Base-by-base conservation (phyloP, 306 rosid genomes). In the Elaeagnus macrophylla region DNA sequence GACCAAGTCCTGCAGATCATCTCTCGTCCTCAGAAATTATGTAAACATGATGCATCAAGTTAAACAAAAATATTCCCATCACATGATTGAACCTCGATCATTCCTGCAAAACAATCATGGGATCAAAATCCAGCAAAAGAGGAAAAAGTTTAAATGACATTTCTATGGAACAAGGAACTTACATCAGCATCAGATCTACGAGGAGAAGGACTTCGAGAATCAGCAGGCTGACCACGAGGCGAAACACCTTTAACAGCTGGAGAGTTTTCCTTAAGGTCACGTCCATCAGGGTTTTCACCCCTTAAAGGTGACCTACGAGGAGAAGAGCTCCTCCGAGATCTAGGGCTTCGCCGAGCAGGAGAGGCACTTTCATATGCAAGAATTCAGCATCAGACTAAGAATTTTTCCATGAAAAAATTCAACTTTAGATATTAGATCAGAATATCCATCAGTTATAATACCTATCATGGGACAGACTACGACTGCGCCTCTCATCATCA, bases 381-480 rank as follows among this genome's bases (percentile, higher is more conserved):
- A 54, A 57, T 48, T 56, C 50, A 14, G 54, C 62, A 65, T 63
- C 73, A 72, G 63, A 56, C 14, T 57, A 61, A 61, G 59, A 39
- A 53, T 36, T 15, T 36, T 15, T 19, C 17, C 4, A 25, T 25
- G 32, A 25, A 12, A 49, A 67, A 36, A 66, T 20, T 64, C 54
- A 74, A 12, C 12, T 49, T 8, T 14, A 20, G 1, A 20, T 47
- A 7, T 15, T 14, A 14, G n/a, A 48, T 17, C 18, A 13, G 6
- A 57, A 7, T 51, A 51, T 5, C 18, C 8, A 38, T 39, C 20
- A 20, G 47, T 7, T 8, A 72, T 11, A 38, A 49, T 66, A 83
- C 90, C 86, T 79, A 54, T 72, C 80, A 74, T 71, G 59, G 10
- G 90, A 83, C 46, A 57, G 70, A 77, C 89, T 82, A 8, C 75